phyloP scores from a whole-genome alignment of 257 asterid species.

The Cinchona pubescens region DNA sequence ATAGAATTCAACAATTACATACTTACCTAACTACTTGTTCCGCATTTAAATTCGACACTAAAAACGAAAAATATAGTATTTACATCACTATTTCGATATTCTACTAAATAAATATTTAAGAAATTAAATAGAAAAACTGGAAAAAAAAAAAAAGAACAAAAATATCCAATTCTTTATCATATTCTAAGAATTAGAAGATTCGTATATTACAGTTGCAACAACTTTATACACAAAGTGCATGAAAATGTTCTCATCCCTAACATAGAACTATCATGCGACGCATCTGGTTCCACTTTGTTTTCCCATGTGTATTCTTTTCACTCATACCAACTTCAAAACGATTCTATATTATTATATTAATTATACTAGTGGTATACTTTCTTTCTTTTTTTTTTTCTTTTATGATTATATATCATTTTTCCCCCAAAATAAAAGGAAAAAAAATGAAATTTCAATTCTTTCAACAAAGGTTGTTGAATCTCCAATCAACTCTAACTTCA shows the following conservation, averaged over 20 bases:
- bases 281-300: slow-evolving; percentile 77
- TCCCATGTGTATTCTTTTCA: slow-evolving; percentile 44
- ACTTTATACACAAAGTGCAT: slow-evolving; percentile 8
- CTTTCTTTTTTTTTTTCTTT: background rate
- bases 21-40: no score
- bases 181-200: background rate
- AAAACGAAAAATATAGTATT: no score
- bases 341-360: background rate
- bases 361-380: background rate
- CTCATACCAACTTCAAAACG: background rate
- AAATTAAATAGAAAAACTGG: background rate
- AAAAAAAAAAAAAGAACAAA: no score
- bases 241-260: slow-evolving; percentile 11
- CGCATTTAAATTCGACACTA: no score
- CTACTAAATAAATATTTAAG: background rate
- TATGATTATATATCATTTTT: background rate
- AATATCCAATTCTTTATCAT: background rate
- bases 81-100: no score
- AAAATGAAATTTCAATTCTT: background rate
- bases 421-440: background rate
- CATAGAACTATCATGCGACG: slow-evolving; percentile 13
- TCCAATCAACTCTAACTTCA: slow-evolving; percentile 87
- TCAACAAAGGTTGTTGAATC: slow-evolving; percentile 77
- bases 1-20: no score
- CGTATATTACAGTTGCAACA: background rate